Percentiles rank a stretch among this genome's conserved stretches.
phyloP scores from a whole-genome alignment of 345 rosid genomes.

The Gossypium herbaceum region DNA sequence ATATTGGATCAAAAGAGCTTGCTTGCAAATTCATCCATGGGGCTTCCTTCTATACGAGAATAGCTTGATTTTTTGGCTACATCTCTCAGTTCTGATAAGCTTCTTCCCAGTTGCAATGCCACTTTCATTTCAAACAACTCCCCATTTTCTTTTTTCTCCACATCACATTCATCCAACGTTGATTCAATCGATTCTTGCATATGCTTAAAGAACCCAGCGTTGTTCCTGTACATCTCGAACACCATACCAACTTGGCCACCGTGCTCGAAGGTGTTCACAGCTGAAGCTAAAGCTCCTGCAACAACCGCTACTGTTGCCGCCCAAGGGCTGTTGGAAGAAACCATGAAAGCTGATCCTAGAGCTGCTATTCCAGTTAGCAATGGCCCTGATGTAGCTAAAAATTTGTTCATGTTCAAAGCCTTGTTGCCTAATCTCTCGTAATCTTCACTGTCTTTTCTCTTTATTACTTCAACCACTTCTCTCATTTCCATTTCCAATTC shows the following conservation, averaged over 20 bases:
- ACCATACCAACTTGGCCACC: conserved; percentile 54
- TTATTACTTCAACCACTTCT: conserved; percentile 26
- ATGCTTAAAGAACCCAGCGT: conserved; percentile 42
- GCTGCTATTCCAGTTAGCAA: conserved; percentile 43
- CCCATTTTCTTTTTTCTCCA: conserved; percentile 40
- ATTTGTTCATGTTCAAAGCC: conserved; percentile 39
- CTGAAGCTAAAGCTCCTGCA: conserved; percentile 37
- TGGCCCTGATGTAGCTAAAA: conserved; percentile 43
- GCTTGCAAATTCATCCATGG: conserved; percentile 43
- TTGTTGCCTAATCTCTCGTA: conserved; percentile 33
- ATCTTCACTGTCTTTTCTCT: conserved; percentile 39
- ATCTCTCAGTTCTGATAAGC: conserved; percentile 35
- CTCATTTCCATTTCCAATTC: conserved; percentile 42
- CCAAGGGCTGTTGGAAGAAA: conserved; percentile 17
- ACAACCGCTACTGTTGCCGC: conserved; percentile 30
- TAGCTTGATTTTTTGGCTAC: conserved; percentile 24
- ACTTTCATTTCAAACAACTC: conserved; percentile 32
- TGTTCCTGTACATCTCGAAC: conserved; percentile 47
- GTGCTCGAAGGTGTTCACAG: conserved; percentile 39
- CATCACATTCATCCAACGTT: conserved; percentile 26
- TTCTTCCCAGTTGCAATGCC: conserved; percentile 45
- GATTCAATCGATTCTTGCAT: conserved; percentile 42
- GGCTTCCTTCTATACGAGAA: conserved; percentile 14
- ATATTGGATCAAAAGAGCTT: conserved; percentile 32
- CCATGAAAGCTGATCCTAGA: conserved; percentile 35